These are phyloP conservation scores for Vitis hybrid DNA, from an alignment of 177 flowering plant genomes.

Conservation along the genomic window DNA sequence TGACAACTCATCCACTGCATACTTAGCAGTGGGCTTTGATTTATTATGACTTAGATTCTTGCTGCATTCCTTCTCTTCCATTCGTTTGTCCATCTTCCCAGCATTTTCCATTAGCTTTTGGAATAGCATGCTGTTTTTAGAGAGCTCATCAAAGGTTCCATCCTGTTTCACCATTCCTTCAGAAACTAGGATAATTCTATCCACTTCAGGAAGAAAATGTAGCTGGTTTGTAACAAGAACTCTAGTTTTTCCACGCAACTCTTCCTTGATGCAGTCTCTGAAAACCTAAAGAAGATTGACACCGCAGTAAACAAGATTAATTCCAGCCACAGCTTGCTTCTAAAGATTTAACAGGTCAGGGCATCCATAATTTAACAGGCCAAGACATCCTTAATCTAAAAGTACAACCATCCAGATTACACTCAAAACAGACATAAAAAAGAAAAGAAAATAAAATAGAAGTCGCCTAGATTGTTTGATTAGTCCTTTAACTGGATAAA, in stretches of 20 bases:
- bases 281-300: constrained; percentile 64
- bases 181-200: constrained; percentile 75
- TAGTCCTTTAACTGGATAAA: too few species aligned
- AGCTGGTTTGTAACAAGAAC: constrained; percentile 98
- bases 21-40: constrained; percentile 41
- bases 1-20: constrained; percentile 31
- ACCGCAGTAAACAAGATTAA: neutral
- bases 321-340: neutral
- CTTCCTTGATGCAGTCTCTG: constrained; percentile 82
- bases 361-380: neutral
- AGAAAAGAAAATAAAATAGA: too few species aligned
- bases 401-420: too few species aligned
- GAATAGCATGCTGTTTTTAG: constrained; percentile 61
- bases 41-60: constrained; percentile 29
- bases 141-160: constrained; percentile 92
- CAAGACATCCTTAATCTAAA: neutral
- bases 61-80: constrained; percentile 50
- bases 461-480: too few species aligned
- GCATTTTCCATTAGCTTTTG: constrained; percentile 95
- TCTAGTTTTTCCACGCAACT: constrained; percentile 77
- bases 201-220: constrained; percentile 95
- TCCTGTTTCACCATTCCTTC: constrained; percentile 93
- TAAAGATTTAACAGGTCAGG: neutral
- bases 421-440: too few species aligned
- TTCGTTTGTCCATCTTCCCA: constrained; percentile 86